Conservation (phyloP, 2,329 filamentous ascomycete species). For the Neoascochyta sp. region DNA sequence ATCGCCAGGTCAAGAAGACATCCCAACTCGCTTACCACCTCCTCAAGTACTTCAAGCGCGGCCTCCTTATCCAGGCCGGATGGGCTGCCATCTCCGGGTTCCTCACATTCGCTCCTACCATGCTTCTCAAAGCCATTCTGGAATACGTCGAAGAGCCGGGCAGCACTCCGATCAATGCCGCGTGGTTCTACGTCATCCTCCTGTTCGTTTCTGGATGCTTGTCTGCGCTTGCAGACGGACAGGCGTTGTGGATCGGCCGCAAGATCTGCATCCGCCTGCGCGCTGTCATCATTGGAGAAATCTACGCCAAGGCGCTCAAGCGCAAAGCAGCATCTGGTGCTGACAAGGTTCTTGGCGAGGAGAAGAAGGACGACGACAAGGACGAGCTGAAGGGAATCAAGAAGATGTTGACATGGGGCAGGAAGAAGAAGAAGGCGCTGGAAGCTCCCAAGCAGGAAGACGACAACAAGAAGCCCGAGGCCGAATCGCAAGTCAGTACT, state of each 20-base stretch:
- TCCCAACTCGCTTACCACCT: constrained; percentile 75
- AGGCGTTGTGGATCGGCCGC: constrained; percentile 87
- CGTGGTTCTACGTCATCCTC: constrained; percentile 93
- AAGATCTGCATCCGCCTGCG: constrained; percentile 91
- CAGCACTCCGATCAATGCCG: constrained; percentile 73
- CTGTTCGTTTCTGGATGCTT: constrained; percentile 79
- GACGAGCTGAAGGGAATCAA: constrained; percentile 40
- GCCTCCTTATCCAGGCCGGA: constrained; percentile 69
- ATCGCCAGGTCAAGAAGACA: constrained; percentile 81
- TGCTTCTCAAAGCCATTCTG: constrained; percentile 85
- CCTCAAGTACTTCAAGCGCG: constrained; percentile 75
- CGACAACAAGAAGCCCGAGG: constrained; percentile 23
- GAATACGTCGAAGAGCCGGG: constrained; percentile 87
- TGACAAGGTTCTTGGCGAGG: constrained; percentile 68
- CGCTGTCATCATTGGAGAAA: constrained; percentile 93
- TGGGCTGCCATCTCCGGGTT: constrained; percentile 78
- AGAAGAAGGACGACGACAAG: constrained; percentile 45
- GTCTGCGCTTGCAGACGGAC: constrained; percentile 77
- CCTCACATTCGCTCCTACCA: constrained; percentile 86
- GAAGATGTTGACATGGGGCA: constrained; percentile 53
- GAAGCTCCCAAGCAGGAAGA: constrained; percentile 43
- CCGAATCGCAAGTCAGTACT: constrained; percentile 77
- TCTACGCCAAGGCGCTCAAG: constrained; percentile 91
- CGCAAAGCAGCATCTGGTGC: constrained; percentile 76
- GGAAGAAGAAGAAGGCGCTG: constrained; percentile 52